Conservation (phyloP, 2,329 filamentous ascomycete genomes). For the Hymenotorrendiella dingleyae region DNA sequence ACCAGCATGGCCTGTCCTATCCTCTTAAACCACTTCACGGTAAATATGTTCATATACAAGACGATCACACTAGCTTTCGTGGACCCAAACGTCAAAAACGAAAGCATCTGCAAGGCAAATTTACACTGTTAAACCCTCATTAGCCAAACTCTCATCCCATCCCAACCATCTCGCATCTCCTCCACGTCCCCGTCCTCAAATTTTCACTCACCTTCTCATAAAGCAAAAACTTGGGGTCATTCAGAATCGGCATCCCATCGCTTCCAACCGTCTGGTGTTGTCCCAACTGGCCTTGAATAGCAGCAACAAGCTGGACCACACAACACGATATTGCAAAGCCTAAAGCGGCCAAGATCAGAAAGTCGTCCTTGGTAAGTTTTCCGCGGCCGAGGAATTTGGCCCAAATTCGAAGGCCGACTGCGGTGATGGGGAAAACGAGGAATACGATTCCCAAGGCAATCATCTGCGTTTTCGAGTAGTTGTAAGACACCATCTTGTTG, state of each 20-base stretch:
- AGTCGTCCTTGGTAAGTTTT: background rate
- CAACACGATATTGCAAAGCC: constrained; percentile 1
- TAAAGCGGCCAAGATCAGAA: background rate
- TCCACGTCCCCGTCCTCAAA: background rate
- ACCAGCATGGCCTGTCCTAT: background rate
- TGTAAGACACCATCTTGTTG: too few species aligned
- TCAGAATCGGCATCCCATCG: background rate
- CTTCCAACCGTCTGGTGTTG: background rate
- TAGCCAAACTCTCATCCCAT: too few species aligned
- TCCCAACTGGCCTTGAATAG: background rate
- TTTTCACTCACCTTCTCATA: background rate
- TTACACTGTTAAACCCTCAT: too few species aligned
- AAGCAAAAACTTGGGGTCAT: background rate
- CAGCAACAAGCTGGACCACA: background rate
- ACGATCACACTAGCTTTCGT: background rate
- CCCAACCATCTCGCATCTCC: too few species aligned
- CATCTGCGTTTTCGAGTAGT: constrained; percentile 1
- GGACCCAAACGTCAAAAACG: background rate
- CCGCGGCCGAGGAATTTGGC: background rate
- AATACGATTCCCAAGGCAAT: background rate
- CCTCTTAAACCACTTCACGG: background rate
- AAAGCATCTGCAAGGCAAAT: constrained; percentile 2
- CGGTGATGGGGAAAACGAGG: background rate
- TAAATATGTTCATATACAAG: background rate
- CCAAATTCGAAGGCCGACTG: background rate